A percentile compares a stretch with the other conserved stretches of the same genome.
Conservation (phyloP, 2,329 filamentous ascomycete species). For the Fusarium verrucosum region DNA sequence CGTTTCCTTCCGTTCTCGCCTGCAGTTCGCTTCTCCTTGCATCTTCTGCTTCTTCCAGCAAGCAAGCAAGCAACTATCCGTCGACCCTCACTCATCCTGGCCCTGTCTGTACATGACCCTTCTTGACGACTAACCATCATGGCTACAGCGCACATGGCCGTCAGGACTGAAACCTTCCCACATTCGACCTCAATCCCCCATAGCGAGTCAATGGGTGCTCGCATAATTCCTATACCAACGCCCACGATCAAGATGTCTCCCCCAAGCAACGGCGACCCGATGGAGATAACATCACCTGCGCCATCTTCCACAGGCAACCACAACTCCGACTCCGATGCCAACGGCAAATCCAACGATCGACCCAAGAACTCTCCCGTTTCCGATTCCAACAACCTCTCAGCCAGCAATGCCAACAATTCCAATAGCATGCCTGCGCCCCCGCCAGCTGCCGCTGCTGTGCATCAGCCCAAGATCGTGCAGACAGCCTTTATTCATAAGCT, state of each 20-base stretch:
- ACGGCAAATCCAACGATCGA: slow-evolving; percentile 50
- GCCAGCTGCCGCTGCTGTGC: slow-evolving; percentile 74
- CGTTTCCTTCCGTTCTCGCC: slow-evolving; percentile 30
- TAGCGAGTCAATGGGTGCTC: slow-evolving; percentile 58
- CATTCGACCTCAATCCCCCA: slow-evolving; percentile 54
- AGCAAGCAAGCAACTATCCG: slow-evolving; percentile 21
- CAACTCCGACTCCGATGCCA: slow-evolving; percentile 54
- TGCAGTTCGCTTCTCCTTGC: slow-evolving; percentile 18
- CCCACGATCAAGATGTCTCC: slow-evolving; percentile 68
- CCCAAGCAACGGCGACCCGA: slow-evolving; percentile 66
- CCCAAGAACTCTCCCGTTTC: slow-evolving; percentile 51
- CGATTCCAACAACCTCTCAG: slow-evolving; percentile 48
- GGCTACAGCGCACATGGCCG: slow-evolving; percentile 60
- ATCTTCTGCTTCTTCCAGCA: slow-evolving; percentile 20
- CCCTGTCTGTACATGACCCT: slow-evolving; percentile 21
- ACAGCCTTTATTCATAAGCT: slow-evolving; percentile 99
- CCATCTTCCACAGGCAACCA: slow-evolving; percentile 56
- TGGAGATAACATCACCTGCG: slow-evolving; percentile 68
- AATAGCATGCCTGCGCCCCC: slow-evolving; percentile 61
- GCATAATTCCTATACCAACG: slow-evolving; percentile 66
- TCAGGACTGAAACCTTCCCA: slow-evolving; percentile 61
- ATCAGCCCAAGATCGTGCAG: slow-evolving; percentile 97
- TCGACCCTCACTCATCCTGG: slow-evolving; percentile 18
- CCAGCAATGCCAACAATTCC: slow-evolving; percentile 43
- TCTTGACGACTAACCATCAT: slow-evolving; percentile 43